These are phyloP conservation scores for Isabelozyma rhagii DNA, from an alignment of 805 yeast genomes.

Conservation along the genomic window DNA sequence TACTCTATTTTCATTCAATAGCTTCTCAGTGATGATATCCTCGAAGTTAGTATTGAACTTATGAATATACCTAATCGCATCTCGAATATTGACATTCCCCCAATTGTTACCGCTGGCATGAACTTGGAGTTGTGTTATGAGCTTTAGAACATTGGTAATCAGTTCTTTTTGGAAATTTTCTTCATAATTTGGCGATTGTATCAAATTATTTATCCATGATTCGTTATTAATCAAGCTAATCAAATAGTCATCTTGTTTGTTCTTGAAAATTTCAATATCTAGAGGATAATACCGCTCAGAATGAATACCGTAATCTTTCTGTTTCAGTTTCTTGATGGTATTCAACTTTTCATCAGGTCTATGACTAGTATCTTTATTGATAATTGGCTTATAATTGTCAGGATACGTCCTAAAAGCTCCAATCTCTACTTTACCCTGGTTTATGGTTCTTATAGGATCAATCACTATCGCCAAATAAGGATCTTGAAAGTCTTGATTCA, in stretches of 20 bases:
- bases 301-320: conserved; percentile 67
- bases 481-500: conserved; percentile 86
- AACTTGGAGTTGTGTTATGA: not conserved
- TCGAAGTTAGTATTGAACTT: not conserved
- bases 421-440: conserved; percentile 68
- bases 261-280: conserved; percentile 57
- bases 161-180: not conserved
- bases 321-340: not conserved
- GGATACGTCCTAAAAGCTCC: conserved; percentile 84
- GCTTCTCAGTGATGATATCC: not conserved
- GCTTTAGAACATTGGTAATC: not conserved
- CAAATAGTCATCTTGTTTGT: conserved; percentile 46
- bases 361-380: not conserved
- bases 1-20: not conserved
- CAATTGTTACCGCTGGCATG: not conserved
- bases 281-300: conserved; percentile 66
- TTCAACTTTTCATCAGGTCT: not conserved
- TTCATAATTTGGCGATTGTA: not conserved
- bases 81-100: not conserved
- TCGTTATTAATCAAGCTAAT: conserved; percentile 27
- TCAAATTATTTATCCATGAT: conserved; percentile 1
- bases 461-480: conserved; percentile 88
- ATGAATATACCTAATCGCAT: not conserved
- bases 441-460: conserved; percentile 70
- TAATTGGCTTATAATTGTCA: conserved; percentile 21